These are phyloP conservation scores for Kluyveromyces aestuarii DNA, from an alignment of 805 yeast species.

Conservation along the genomic window DNA sequence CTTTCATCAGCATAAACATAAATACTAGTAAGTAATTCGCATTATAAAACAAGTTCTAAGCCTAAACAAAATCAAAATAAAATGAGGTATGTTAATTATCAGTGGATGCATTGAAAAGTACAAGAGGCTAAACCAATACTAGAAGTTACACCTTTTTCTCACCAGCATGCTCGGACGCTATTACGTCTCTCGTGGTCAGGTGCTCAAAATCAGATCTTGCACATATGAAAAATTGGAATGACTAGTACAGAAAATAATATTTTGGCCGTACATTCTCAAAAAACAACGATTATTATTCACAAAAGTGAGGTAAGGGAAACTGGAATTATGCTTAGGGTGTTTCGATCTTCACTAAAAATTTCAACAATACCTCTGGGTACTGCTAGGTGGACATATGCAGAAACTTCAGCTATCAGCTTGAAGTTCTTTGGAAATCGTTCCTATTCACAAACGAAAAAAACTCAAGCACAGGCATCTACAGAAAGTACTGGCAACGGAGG, in stretches of 20 bases:
- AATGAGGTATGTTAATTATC: too few relatives aligned
- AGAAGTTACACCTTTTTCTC: too few relatives aligned
- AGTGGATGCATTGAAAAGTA: too few relatives aligned
- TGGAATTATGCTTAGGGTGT: background rate
- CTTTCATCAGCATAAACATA: too few relatives aligned
- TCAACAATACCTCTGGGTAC: background rate
- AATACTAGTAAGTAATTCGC: too few relatives aligned
- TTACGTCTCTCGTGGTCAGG: too few relatives aligned
- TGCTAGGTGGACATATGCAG: background rate
- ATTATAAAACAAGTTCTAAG: too few relatives aligned
- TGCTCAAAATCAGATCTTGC: too few relatives aligned
- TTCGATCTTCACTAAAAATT: background rate
- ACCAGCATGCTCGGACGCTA: too few relatives aligned
- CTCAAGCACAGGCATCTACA: background rate
- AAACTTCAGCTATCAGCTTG: background rate
- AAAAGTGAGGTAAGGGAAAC: background rate
- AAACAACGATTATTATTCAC: background rate
- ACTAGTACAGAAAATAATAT: background rate
- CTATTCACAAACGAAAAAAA: background rate
- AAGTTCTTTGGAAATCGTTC: background rate
- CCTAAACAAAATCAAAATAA: too few relatives aligned
- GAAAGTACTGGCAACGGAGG: conserved; percentile 1
- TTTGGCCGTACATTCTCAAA: background rate
- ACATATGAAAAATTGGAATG: background rate
- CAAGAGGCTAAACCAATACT: too few relatives aligned